Conservation (phyloP, 225 moss, liverwort and hornwort species). For the Bryum argenteum region DNA sequence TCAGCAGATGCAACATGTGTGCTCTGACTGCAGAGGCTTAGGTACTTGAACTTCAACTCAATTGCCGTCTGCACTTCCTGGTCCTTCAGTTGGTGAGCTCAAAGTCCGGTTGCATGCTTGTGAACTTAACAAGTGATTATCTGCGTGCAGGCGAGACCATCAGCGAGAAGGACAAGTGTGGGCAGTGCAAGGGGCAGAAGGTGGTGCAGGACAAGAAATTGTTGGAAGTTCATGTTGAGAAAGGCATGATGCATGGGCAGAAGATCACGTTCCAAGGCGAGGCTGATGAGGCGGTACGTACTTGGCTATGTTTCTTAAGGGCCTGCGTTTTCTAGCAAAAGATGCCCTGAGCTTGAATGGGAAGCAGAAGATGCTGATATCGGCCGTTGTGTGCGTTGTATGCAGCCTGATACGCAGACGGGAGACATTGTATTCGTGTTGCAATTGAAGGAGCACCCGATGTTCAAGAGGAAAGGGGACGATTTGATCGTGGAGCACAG, state of each 20-base stretch:
- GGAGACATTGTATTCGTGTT: conserved; percentile 93
- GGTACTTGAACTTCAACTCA: conserved; percentile 22
- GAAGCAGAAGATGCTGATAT: not conserved
- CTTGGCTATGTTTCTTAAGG: not conserved
- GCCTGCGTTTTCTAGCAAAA: not conserved
- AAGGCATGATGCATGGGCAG: conserved; percentile 84
- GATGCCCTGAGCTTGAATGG: not conserved
- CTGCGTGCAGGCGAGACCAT: conserved; percentile 72
- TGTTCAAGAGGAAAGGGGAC: conserved; percentile 88
- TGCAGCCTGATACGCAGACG: conserved; percentile 82
- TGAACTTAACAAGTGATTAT: not conserved
- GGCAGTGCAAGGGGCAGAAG: conserved; percentile 89
- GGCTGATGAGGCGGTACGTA: conserved; percentile 87
- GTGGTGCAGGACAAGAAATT: conserved; percentile 94
- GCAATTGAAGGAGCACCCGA: conserved; percentile 86
- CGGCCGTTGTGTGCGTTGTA: not conserved
- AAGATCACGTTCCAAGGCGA: conserved; percentile 93
- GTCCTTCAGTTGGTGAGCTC: not conserved
- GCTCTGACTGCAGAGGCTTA: conserved; percentile 80
- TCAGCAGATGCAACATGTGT: conserved; percentile 96
- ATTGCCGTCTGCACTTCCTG: not conserved
- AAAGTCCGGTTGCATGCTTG: not conserved
- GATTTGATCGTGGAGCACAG: conserved; percentile 86
- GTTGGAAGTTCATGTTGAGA: conserved; percentile 93
- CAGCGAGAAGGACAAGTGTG: conserved; percentile 87